Evolutionary conservation across 2,329 filamentous ascomycete species (phyloP).

Genomic region (Esteya vermicola): DNA sequence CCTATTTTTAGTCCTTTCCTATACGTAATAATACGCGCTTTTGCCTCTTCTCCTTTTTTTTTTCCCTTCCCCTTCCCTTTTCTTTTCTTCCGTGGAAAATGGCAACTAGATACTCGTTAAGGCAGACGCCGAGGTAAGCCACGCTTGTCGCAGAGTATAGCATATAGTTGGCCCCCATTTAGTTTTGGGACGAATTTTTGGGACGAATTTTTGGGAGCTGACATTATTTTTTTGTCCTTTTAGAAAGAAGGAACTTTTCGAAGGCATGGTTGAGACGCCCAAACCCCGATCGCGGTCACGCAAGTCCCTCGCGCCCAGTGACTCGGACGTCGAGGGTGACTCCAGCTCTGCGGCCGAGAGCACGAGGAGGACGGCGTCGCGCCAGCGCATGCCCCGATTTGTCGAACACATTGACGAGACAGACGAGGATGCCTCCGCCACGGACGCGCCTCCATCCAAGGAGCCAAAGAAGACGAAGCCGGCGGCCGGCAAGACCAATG

Average conservation of each 20-base stretch:
- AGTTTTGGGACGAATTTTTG: too few species aligned
- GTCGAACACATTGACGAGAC: slow-evolving; percentile 35
- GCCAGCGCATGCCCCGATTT: slow-evolving; percentile 34
- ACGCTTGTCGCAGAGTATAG: background rate
- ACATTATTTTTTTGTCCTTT: too few species aligned
- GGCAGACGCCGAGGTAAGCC: slow-evolving; percentile 19
- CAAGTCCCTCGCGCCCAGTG: slow-evolving; percentile 29
- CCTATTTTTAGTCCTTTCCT: background rate
- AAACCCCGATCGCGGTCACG: slow-evolving; percentile 31
- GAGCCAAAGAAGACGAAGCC: slow-evolving; percentile 10
- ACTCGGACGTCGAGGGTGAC: slow-evolving; percentile 34
- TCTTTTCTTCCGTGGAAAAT: slow-evolving; percentile 8
- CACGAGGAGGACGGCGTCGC: slow-evolving; percentile 14
- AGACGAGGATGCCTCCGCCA: slow-evolving; percentile 15
- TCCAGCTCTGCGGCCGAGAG: slow-evolving; percentile 32
- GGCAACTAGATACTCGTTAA: slow-evolving; percentile 18
- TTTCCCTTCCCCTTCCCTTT: background rate
- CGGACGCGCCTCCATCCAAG: background rate
- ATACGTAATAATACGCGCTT: background rate
- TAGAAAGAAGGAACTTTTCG: slow-evolving; percentile 48
- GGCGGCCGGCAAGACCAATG: slow-evolving; percentile 12
- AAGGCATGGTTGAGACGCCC: slow-evolving; percentile 47
- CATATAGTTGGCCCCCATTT: too few species aligned
- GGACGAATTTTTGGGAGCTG: too few species aligned
- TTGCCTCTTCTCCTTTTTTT: background rate